Evolutionary conservation across 352 stramenopile species (phyloP), one percentile per base, ranked within the genome.

Genomic region (Phytophthora meadii): DNA sequence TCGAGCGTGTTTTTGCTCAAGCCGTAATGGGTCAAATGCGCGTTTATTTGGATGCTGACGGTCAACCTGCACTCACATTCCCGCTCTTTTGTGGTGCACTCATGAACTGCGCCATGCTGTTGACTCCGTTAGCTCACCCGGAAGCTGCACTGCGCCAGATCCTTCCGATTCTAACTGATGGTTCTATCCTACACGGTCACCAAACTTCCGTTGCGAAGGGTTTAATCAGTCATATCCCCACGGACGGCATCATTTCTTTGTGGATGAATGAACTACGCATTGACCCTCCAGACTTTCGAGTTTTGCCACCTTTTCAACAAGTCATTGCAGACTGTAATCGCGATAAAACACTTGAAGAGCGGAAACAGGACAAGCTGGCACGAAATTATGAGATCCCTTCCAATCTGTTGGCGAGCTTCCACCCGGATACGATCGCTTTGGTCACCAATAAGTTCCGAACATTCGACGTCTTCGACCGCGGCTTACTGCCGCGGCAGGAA

Each of bases 21-120:
- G 79, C 82, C 0, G 70, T 76, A 11, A 62, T 90, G 48, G 82
- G 82, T 32, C 86, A 88, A 55, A 68, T 90, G 39, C 77, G 82
- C 22, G 68, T 82, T 44, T 87, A 87, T 27, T 45, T 90, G 1
- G 82, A 90, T 54, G 70, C 66, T 0, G 79, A 88, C 10, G 70
- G 56, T 1, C 55, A 78, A 27, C 82, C 82, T 11, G 77, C 74
- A 7, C 65, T 90, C 27, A 79, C 79, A 0, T 90, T 90, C 47
- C 66, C 71, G 9, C 68, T 83, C n/a, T 90, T 90, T 53, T 81
- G 75, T 17, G 82, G 79, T 1, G 76, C 77, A 1, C 62, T 90
- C 0, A 61, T 90, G 47, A 75, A 88, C 52, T 84, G 72, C 24
- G 72, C 82, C 1, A 78, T 78, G 54, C 15, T 72, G 9, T 57